Conservation (phyloP, 768 basidiomycete genomes). For the Krasilnikovozyma curviuscula region DNA sequence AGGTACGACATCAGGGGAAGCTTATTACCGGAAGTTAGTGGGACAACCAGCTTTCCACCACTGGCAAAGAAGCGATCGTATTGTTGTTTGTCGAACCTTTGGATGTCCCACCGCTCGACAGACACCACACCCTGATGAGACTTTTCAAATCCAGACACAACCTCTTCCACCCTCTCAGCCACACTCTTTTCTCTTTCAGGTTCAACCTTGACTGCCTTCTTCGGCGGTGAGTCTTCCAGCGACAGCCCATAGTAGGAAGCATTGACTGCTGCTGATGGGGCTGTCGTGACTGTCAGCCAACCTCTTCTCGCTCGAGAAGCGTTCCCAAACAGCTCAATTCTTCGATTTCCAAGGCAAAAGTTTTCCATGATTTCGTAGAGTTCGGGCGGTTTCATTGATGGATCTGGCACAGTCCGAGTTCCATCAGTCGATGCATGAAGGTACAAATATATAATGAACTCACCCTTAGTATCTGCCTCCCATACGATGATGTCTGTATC, state of each 20-base stretch:
- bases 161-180: background rate
- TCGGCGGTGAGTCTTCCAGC: background rate
- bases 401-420: conserved; percentile 32
- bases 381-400: conserved; percentile 76
- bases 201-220: background rate
- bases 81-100: background rate
- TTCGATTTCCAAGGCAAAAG: conserved; percentile 81
- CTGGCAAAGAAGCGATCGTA: background rate
- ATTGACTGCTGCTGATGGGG: no score
- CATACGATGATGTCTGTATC: conserved; percentile 94
- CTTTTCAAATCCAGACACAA: background rate
- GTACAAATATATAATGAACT: conserved; percentile 1
- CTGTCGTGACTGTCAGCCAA: no score
- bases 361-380: conserved; percentile 93
- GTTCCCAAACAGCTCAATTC: conserved; percentile 74
- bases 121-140: no score
- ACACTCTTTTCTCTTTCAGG: background rate
- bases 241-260: conserved; percentile 22
- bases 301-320: conserved; percentile 50
- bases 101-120: background rate
- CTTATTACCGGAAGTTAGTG: background rate
- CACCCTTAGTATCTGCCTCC: conserved; percentile 60
- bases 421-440: background rate
- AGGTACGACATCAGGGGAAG: background rate
- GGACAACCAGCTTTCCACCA: background rate